Evolutionary conservation across 2,329 filamentous ascomycete genomes (phyloP).

Genomic region (Arachnopeziza araneosa): DNA sequence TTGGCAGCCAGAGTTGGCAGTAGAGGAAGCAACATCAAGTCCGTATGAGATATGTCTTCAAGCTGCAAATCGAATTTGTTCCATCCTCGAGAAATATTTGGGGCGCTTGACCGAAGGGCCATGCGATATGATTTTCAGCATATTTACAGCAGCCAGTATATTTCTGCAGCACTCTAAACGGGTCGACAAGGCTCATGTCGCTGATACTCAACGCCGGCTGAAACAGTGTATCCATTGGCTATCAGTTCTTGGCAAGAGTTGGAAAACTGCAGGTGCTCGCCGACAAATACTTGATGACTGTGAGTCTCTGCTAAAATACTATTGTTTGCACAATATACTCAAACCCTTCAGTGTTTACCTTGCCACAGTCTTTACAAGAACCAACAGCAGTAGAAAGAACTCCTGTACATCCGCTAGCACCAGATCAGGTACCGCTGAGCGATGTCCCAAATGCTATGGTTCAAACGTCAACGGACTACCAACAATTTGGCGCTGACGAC

Average conservation of each 20-base stretch:
- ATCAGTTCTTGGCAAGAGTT: conserved; percentile 26
- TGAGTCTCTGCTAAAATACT: conserved; percentile 11
- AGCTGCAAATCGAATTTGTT: conserved; percentile 27
- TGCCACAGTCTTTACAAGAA: conserved; percentile 12
- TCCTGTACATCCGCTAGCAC: neutral
- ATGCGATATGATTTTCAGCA: conserved; percentile 29
- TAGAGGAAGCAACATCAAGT: conserved; percentile 6
- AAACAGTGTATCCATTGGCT: conserved; percentile 29
- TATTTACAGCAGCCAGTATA: conserved; percentile 28
- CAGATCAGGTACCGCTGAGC: neutral
- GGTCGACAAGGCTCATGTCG: conserved; percentile 8
- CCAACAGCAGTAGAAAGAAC: neutral
- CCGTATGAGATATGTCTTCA: conserved; percentile 23
- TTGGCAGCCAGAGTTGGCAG: conserved; percentile 16
- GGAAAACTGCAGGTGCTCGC: conserved; percentile 28
- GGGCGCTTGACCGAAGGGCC: conserved; percentile 24
- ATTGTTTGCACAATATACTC: neutral
- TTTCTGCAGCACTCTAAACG: conserved; percentile 22
- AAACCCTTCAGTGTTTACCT: conserved; percentile 14
- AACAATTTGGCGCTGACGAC: conserved; percentile 12
- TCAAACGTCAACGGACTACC: neutral
- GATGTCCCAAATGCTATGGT: conserved; percentile 2
- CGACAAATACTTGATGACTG: conserved; percentile 26
- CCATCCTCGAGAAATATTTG: conserved; percentile 26
- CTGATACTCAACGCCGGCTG: conserved; percentile 15